A percentile compares a stretch with the other conserved stretches of the same genome.
These are phyloP conservation scores for Nymphaea thermarum DNA, from an alignment of 164 flowering plant genomes.

Conservation along the genomic window DNA sequence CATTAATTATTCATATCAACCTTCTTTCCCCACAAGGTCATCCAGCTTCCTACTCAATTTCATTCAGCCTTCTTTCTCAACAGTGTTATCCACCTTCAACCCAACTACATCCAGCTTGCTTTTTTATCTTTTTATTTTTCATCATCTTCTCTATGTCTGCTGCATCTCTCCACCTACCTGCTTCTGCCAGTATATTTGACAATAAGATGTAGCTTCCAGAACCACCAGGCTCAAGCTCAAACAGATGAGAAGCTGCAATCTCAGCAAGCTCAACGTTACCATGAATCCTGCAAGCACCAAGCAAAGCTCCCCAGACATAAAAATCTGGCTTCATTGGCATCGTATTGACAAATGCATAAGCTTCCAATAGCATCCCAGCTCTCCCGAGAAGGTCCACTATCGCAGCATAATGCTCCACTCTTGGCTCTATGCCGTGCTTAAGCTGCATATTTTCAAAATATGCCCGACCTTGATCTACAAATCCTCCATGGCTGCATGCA, in stretches of 20 bases:
- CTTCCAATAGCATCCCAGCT: slow-evolving; percentile 62
- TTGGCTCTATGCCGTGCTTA: slow-evolving; percentile 39
- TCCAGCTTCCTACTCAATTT: too few species aligned
- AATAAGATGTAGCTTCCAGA: slow-evolving; percentile 41
- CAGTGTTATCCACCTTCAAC: slow-evolving; percentile 13
- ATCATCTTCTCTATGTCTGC: slow-evolving; percentile 41
- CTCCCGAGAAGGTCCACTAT: slow-evolving; percentile 79
- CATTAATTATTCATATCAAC: too few species aligned
- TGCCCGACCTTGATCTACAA: slow-evolving; percentile 40
- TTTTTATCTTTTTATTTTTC: slow-evolving; percentile 37
- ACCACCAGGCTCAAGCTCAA: slow-evolving; percentile 56
- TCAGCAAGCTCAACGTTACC: slow-evolving; percentile 67
- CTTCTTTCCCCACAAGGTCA: too few species aligned
- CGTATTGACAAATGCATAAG: slow-evolving; percentile 41
- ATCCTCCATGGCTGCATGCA: slow-evolving; percentile 67
- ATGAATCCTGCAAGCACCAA: slow-evolving; percentile 70
- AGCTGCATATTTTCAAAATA: slow-evolving; percentile 44
- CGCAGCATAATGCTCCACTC: slow-evolving; percentile 81
- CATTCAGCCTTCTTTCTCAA: too few species aligned
- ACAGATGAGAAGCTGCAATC: slow-evolving; percentile 44
- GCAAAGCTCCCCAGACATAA: slow-evolving; percentile 84
- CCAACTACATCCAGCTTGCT: slow-evolving; percentile 64
- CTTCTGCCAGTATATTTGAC: slow-evolving; percentile 45
- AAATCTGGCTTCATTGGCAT: slow-evolving; percentile 70
- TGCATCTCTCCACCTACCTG: slow-evolving; percentile 50